Evolutionary conservation across 257 asterid genomes (phyloP).

Genomic region (Salvia splendens): DNA sequence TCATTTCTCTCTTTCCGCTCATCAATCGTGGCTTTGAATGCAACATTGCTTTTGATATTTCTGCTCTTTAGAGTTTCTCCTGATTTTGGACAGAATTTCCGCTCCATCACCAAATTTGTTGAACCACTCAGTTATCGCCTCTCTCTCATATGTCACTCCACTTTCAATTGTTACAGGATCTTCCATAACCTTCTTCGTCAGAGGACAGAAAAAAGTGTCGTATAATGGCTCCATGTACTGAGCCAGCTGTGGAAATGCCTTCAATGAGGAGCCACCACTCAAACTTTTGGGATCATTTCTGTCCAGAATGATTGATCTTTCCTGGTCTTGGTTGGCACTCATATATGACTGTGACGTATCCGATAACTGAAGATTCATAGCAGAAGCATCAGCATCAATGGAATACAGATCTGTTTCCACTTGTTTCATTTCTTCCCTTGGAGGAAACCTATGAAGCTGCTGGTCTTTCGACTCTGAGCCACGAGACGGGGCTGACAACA

Average conservation of each 20-base stretch:
- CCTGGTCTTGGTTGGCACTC: constrained; percentile 37
- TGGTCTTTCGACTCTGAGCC: constrained; percentile 31
- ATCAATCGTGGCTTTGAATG: constrained; percentile 61
- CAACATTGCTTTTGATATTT: constrained; percentile 53
- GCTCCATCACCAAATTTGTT: constrained; percentile 34
- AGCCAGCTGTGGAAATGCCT: constrained; percentile 48
- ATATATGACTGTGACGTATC: constrained; percentile 34
- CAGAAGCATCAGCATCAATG: constrained; percentile 46
- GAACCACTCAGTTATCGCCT: constrained; percentile 58
- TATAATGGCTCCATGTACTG: constrained; percentile 71
- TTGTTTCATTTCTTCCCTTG: constrained; percentile 31
- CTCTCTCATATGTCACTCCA: constrained; percentile 73
- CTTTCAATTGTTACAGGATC: constrained; percentile 76
- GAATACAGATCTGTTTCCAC: constrained; percentile 68
- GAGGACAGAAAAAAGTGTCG: constrained; percentile 73
- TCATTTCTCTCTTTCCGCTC: constrained; percentile 85
- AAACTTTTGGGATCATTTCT: constrained; percentile 20
- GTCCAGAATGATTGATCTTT: constrained; percentile 29
- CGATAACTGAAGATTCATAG: constrained; percentile 35
- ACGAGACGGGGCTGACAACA: constrained; percentile 26
- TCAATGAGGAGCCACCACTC: constrained; percentile 41
- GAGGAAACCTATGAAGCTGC: constrained; percentile 15
- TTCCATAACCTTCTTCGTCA: constrained; percentile 67
- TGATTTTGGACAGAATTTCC: constrained; percentile 65
- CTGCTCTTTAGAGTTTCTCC: constrained; percentile 50